Evolutionary conservation across 768 basidiomycete genomes (phyloP), one percentile per base, ranked within the genome.

Genomic region (Termitomyces sp.): DNA sequence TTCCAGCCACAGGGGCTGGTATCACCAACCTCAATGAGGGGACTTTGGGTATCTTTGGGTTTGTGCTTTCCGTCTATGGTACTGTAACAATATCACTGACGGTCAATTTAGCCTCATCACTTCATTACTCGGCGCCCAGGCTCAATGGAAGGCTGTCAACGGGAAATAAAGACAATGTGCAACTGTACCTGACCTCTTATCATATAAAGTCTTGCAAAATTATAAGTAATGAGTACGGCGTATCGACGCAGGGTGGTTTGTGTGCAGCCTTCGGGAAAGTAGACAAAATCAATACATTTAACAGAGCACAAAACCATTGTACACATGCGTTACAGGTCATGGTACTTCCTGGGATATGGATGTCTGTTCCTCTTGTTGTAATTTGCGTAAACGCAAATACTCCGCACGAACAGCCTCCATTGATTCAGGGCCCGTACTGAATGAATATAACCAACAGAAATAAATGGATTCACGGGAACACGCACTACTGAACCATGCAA

Each of bases 1-100:
- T 95, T 65, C 97, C 97, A 5, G 90, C 93, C 7, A 87, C 88
- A 20, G 88, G 82, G 57, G 80, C 95, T 40, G 91, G 89, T 16
- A 74, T 91, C 53, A 79, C 87, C 61, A 81, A 82, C 63, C 65
- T 95, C 62, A 93, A 89, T 68, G 97, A 98, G 59, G 95, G 96
- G 26, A 67, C 84, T 20, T 74, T 96, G 30, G 96, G 97, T 55
- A 77, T 91, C 57, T 80, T 91, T 62, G 97, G 96, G 93, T 96
- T 59, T 47, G 67, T 71, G 46, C 54, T 55, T 43, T 51, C 46
- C 5, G 51, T 30, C 16, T 37, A n/a, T 46, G 46, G 10, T 65
- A 34, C 46, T 48, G 7, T 37, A 46, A 8, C 30, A 36, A 12
- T 4, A 27, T 10, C 51, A 52, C 50, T 63, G 16, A 62, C 27